Conservation (phyloP, 768 basidiomycete genomes). For the Leccinum pellstonianum region DNA sequence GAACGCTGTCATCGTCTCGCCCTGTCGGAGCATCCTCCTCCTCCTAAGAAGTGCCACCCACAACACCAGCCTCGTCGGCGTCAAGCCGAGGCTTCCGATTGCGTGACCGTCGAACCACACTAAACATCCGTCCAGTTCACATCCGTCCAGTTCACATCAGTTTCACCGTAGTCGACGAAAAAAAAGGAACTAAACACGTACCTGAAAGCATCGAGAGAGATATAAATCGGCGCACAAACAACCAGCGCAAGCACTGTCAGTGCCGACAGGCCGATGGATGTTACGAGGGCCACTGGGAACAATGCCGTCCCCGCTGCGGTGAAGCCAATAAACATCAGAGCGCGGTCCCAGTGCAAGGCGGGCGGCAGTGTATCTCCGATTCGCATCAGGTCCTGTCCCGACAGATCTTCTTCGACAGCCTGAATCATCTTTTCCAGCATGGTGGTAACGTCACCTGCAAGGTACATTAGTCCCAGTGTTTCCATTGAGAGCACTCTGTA, state of each 20-base stretch:
- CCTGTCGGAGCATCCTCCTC: background rate
- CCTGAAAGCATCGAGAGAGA: background rate
- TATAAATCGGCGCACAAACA: background rate
- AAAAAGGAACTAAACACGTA: background rate
- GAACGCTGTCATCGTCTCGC: too few species aligned
- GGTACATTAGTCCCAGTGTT: background rate
- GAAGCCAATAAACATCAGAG: background rate
- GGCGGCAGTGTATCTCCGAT: conserved; percentile 18
- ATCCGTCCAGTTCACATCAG: too few species aligned
- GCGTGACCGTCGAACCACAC: background rate
- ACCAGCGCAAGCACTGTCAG: background rate
- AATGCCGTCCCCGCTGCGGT: background rate
- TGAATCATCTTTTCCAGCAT: conserved; percentile 23
- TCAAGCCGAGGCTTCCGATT: background rate
- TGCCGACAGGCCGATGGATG: conserved; percentile 5
- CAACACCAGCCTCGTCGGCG: too few species aligned
- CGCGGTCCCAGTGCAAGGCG: conserved; percentile 19
- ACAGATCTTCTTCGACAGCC: conserved; percentile 16
- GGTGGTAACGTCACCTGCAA: conserved; percentile 14
- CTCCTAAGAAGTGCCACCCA: too few species aligned
- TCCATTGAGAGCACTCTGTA: background rate
- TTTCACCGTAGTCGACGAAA: background rate
- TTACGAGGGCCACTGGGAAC: conserved; percentile 17
- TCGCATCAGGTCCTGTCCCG: conserved; percentile 17
- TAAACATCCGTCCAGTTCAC: too few species aligned